These are phyloP conservation scores for Apiospora kogelbergensis DNA, from an alignment of 2,329 filamentous ascomycete species.

Conservation along the genomic window DNA sequence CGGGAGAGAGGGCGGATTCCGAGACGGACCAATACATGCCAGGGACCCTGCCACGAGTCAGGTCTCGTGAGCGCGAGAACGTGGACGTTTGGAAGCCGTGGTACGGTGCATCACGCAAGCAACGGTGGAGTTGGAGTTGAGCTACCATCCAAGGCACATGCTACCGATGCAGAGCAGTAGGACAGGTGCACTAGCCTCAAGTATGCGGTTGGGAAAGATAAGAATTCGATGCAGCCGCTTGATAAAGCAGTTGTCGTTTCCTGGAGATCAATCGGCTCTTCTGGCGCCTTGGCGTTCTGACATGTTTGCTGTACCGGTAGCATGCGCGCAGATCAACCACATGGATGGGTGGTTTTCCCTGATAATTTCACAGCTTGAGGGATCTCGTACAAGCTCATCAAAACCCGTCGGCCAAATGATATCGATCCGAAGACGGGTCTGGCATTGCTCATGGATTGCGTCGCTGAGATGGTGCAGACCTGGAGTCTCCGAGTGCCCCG, in stretches of 20 bases:
- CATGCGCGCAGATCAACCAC: neutral
- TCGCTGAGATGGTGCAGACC: neutral
- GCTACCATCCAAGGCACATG: neutral
- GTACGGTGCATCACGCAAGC: neutral
- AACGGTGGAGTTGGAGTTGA: neutral
- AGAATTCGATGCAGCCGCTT: neutral
- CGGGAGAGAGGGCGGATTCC: neutral
- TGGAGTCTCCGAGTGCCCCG: neutral
- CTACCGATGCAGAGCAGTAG: neutral
- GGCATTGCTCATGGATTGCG: neutral
- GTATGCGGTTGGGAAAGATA: neutral
- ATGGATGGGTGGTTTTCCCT: neutral
- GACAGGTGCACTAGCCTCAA: neutral
- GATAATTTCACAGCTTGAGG: neutral
- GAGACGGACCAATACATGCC: neutral
- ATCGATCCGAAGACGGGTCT: too few species aligned
- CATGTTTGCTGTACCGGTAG: neutral
- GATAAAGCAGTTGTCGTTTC: neutral
- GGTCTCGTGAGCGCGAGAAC: neutral
- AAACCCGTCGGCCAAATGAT: too few species aligned
- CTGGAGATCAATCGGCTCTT: neutral
- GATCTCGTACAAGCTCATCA: neutral
- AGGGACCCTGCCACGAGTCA: slow-evolving; percentile 1
- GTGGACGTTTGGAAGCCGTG: neutral
- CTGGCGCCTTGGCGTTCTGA: neutral